Base-by-base conservation (phyloP, 1,284 basidiomycete species). In the Heterobasidion annosum region DNA sequence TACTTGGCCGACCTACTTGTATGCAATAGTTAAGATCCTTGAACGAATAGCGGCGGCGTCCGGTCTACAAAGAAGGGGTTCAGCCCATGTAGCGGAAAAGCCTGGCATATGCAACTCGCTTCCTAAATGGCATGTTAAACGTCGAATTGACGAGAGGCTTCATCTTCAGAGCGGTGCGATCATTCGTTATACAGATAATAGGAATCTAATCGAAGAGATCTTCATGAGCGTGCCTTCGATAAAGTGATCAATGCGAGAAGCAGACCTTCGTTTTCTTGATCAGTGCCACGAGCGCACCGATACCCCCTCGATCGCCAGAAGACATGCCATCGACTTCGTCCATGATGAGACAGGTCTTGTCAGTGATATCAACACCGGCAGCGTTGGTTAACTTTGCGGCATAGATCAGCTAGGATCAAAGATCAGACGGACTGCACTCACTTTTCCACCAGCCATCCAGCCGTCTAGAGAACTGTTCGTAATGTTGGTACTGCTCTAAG, bases 291-390 rank as follows among this genome's bases (percentile, higher is more conserved):
- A 99, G 71, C 8, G 96, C 96, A 34, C 93, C 95, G 1, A 98
- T 89, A 58, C 96, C 96, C 18, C 97, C 96, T 51, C 96, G 80
- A 69, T 99, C 97, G 32, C 96, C 96, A 2, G 92, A 91, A 6
- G 93, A 97, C 94, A 99, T 99, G 8, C 97, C 96, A 63, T 99
- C 96, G 0, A 99, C 96, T 68, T 99, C 97, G 66, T 99, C 97
- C 93, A 99, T 98, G 67, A 99, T 98, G 47, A 99, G 73, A 60
- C 93, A 93, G 0, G 90, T 85, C 63, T 79, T 83, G 60, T 91
- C 82, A 0, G 88, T 91, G 57, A 98, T 82, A 10, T 74, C 65
- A 2, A 94, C 70, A 1, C 85, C 90, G 2, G 81, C 73, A 0
- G 81, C 81, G 57, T 90, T 88, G 1, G 80, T 83, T 12, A 72